Conservation (phyloP, 2,329 filamentous ascomycete genomes). For the Sporothrix brunneoviolacea region DNA sequence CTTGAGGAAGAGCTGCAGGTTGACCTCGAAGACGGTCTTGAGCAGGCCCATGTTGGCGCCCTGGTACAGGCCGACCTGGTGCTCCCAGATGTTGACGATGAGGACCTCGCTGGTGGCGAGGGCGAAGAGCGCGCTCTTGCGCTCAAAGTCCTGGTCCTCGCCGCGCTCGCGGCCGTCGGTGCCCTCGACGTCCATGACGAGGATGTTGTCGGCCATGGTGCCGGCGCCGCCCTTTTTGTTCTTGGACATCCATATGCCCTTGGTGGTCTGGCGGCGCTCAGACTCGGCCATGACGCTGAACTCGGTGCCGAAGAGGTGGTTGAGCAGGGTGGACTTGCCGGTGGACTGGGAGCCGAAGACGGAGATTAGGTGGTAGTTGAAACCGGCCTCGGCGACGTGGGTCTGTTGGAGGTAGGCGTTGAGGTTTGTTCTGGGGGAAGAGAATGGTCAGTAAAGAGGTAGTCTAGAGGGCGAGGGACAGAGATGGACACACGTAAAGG, state of each 20-base stretch:
- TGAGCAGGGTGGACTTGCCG: constrained; percentile 94
- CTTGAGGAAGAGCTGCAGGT: constrained; percentile 92
- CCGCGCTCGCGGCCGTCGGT: constrained; percentile 94
- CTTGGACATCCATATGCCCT: constrained; percentile 99
- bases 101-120: constrained; percentile 95
- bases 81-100: constrained; percentile 99
- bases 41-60: constrained; percentile 97
- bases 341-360: constrained; percentile 99
- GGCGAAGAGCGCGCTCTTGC: constrained; percentile 95
- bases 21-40: constrained; percentile 99
- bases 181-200: constrained; percentile 99
- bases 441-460: constrained; percentile 15
- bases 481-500: constrained; percentile 74
- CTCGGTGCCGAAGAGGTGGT: constrained; percentile 88
- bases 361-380: constrained; percentile 99
- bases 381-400: constrained; percentile 78
- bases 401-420: constrained; percentile 75
- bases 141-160: constrained; percentile 97
- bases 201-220: constrained; percentile 90
- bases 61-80: constrained; percentile 96
- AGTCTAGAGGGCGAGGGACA: not conserved
- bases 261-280: constrained; percentile 92
- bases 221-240: constrained; percentile 63
- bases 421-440: constrained; percentile 57
- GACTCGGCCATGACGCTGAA: constrained; percentile 98